Percentiles rank a stretch among this genome's conserved stretches.
phyloP scores from a whole-genome alignment of 805 yeast species.

The Hanseniaspora lachancei region DNA sequence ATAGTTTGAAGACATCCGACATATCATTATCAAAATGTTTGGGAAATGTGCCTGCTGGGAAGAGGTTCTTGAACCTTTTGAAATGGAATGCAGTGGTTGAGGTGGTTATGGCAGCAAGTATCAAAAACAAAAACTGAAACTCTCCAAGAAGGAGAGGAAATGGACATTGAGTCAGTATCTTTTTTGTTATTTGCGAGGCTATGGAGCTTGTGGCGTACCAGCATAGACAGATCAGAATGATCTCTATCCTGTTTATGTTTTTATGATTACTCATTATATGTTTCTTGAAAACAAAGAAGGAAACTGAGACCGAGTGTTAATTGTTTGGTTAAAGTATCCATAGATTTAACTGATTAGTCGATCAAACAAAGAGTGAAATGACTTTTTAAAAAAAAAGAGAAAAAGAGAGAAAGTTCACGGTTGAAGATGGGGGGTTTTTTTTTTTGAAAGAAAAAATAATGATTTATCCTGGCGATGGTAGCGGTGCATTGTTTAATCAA shows the following conservation, averaged over 20 bases:
- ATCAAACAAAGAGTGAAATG: too few relatives aligned
- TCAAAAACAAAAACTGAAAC: conserved; percentile 45
- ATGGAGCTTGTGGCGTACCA: conserved; percentile 55
- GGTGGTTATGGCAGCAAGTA: conserved; percentile 31
- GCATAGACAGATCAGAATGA: conserved; percentile 34
- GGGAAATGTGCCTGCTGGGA: conserved; percentile 49
- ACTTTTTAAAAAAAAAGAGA: too few relatives aligned
- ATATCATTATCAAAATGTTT: conserved; percentile 17
- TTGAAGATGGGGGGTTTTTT: too few relatives aligned
- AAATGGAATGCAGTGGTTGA: conserved; percentile 27
- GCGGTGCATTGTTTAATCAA: neutral
- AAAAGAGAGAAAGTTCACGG: too few relatives aligned
- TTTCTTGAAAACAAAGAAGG: too few relatives aligned
- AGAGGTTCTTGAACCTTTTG: conserved; percentile 26
- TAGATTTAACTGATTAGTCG: too few relatives aligned
- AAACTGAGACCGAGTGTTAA: too few relatives aligned
- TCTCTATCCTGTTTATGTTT: conserved; percentile 16
- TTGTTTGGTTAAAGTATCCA: too few relatives aligned
- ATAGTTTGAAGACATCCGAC: conserved; percentile 19
- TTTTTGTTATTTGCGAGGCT: conserved; percentile 52
- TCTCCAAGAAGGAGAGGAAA: conserved; percentile 55
- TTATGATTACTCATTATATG: neutral
- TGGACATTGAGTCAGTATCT: conserved; percentile 40
- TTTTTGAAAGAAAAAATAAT: too few relatives aligned
- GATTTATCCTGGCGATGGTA: too few relatives aligned